Evolutionary conservation across 169 alveolate species (phyloP).

Genomic region (Eimeria falciformis): DNA sequence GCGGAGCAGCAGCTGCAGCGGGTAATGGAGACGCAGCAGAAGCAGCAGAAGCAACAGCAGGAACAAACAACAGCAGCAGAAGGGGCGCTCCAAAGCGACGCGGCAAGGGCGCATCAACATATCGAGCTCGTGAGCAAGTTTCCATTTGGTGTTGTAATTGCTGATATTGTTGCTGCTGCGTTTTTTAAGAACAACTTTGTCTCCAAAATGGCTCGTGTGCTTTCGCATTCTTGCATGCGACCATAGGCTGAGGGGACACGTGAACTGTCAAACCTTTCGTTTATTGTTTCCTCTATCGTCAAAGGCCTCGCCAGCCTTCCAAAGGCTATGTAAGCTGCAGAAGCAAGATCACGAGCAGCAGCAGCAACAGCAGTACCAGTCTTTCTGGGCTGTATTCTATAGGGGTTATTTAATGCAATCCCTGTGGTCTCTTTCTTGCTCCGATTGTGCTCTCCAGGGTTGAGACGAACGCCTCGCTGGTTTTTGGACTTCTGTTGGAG

Average conservation of each 20-base stretch:
- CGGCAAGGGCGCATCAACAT: not conserved
- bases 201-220: not conserved
- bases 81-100: not conserved
- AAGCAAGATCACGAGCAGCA: conserved; percentile 7
- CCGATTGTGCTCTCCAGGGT: not conserved
- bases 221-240: not conserved
- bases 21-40: not conserved
- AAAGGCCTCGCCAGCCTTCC: not conserved
- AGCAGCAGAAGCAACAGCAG: conserved; percentile 33
- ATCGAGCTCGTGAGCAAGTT: not conserved
- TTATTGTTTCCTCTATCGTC: not conserved
- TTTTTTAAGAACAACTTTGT: not conserved
- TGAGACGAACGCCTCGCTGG: not conserved
- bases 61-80: not conserved
- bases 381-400: not conserved
- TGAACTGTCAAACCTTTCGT: not conserved
- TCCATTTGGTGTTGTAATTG: not conserved
- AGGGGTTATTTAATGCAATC: not conserved
- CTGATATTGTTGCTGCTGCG: not conserved
- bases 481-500: not conserved
- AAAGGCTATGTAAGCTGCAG: not conserved
- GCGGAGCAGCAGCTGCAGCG: conserved; percentile 19
- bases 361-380: not conserved
- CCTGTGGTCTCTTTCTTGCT: not conserved
- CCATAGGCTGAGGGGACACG: conserved; percentile 4